Evolutionary conservation across 2,329 filamentous ascomycete genomes (phyloP).

Genomic region (Arthrobotrys pseudoclavata): DNA sequence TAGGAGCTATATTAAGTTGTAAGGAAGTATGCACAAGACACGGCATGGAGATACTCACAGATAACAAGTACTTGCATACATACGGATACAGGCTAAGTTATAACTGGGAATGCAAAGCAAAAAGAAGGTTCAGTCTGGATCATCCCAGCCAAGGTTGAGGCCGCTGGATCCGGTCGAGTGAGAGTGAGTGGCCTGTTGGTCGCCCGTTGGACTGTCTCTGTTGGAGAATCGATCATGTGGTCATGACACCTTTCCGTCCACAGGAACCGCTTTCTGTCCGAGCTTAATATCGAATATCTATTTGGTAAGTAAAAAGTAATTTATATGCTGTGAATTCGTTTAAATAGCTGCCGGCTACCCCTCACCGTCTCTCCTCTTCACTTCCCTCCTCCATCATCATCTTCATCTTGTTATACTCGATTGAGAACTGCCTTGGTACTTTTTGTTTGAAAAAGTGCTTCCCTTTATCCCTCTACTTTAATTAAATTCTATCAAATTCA

Average conservation of each 20-base stretch:
- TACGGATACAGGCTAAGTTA: background rate
- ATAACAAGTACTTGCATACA: background rate
- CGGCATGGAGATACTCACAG: background rate
- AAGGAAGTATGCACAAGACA: background rate
- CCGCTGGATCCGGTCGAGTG: slow-evolving; percentile 42
- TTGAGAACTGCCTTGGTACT: too few relatives aligned
- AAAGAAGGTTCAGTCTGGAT: slow-evolving; percentile 15
- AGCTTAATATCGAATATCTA: background rate
- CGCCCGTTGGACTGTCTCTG: background rate
- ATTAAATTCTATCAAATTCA: slow-evolving; percentile 21
- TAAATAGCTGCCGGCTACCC: slow-evolving; percentile 59
- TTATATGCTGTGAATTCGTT: slow-evolving; percentile 14
- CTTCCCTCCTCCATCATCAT: slow-evolving; percentile 5
- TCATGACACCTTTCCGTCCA: background rate
- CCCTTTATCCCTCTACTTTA: too few relatives aligned
- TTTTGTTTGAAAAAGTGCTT: too few relatives aligned
- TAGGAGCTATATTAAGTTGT: too few relatives aligned
- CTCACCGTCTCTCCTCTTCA: slow-evolving; percentile 23
- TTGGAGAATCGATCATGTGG: slow-evolving; percentile 27
- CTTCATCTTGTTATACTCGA: background rate
- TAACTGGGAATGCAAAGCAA: background rate
- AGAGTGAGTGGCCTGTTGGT: slow-evolving; percentile 20
- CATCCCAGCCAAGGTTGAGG: slow-evolving; percentile 23
- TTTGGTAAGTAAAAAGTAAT: background rate
- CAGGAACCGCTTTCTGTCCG: slow-evolving; percentile 39